phyloP scores from a whole-genome alignment of 768 basidiomycete genomes.

The Auricularia auricula-judae region DNA sequence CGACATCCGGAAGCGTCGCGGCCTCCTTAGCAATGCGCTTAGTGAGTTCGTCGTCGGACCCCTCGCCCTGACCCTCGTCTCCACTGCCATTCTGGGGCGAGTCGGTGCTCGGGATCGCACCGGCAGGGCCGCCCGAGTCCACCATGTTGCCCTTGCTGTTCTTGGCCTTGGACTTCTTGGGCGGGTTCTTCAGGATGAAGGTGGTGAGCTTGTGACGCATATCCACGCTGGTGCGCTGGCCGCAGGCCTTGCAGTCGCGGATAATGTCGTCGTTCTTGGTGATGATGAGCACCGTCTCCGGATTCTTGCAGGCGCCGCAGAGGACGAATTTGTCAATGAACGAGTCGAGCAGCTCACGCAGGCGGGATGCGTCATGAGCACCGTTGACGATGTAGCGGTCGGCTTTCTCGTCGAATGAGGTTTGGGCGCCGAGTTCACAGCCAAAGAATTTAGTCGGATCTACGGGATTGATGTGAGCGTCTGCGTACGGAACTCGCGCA shows the following conservation, averaged over 20 bases:
- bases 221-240: slow-evolving; percentile 81
- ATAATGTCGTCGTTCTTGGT: slow-evolving; percentile 84
- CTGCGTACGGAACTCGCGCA: neutral
- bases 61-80: slow-evolving; percentile 24
- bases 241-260: slow-evolving; percentile 98
- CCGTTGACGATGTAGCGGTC: slow-evolving; percentile 99
- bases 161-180: slow-evolving; percentile 63
- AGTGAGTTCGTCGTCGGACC: slow-evolving; percentile 76
- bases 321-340: slow-evolving; percentile 99
- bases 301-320: slow-evolving; percentile 96
- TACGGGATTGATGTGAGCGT: slow-evolving; percentile 8
- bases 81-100: slow-evolving; percentile 18
- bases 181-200: slow-evolving; percentile 96
- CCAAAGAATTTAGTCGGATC: slow-evolving; percentile 99
- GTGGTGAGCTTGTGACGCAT: slow-evolving; percentile 96
- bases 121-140: slow-evolving; percentile 40
- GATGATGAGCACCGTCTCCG: slow-evolving; percentile 92
- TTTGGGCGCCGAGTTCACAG: slow-evolving; percentile 96
- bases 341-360: slow-evolving; percentile 88
- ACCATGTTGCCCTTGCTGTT: slow-evolving; percentile 37
- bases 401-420: slow-evolving; percentile 90
- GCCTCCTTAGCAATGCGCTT: slow-evolving; percentile 89
- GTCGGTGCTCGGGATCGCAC: slow-evolving; percentile 24
- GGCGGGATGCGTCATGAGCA: slow-evolving; percentile 80
- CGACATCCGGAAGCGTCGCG: slow-evolving; percentile 47